Conservation (phyloP, 331 rosid genomes). For the Quercus lobata region DNA sequence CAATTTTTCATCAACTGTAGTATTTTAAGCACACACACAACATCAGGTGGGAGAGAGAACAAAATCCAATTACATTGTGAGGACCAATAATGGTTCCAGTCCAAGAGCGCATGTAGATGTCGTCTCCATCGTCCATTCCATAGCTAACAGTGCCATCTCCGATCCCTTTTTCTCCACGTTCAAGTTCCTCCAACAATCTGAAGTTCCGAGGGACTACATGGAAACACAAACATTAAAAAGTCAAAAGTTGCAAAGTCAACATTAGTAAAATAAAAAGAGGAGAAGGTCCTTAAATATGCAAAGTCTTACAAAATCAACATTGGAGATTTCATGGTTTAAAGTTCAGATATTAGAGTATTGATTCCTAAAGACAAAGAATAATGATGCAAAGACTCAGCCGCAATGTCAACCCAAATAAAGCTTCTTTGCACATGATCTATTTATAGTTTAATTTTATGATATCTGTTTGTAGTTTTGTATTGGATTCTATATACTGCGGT, state of each 20-base stretch:
- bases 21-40: background rate
- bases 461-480: background rate
- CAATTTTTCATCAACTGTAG: background rate
- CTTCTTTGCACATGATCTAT: background rate
- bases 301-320: background rate
- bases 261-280: background rate
- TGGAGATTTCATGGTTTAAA: background rate
- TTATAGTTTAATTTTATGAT: background rate
- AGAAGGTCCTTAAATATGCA: background rate
- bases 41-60: background rate
- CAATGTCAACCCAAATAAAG: background rate
- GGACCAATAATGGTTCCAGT: slow-evolving; percentile 99
- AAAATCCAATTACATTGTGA: slow-evolving; percentile 64
- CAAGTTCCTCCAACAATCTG: slow-evolving; percentile 96
- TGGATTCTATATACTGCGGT: background rate
- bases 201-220: slow-evolving; percentile 83
- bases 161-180: slow-evolving; percentile 87
- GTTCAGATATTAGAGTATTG: background rate
- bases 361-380: background rate
- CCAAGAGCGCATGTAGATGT: slow-evolving; percentile 99
- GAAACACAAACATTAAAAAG: background rate
- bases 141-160: slow-evolving; percentile 98
- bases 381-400: background rate
- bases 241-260: background rate
- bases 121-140: slow-evolving; percentile 99